These are phyloP conservation scores for Westerdykella ornata DNA, from an alignment of 2,329 filamentous ascomycete species.

Conservation along the genomic window DNA sequence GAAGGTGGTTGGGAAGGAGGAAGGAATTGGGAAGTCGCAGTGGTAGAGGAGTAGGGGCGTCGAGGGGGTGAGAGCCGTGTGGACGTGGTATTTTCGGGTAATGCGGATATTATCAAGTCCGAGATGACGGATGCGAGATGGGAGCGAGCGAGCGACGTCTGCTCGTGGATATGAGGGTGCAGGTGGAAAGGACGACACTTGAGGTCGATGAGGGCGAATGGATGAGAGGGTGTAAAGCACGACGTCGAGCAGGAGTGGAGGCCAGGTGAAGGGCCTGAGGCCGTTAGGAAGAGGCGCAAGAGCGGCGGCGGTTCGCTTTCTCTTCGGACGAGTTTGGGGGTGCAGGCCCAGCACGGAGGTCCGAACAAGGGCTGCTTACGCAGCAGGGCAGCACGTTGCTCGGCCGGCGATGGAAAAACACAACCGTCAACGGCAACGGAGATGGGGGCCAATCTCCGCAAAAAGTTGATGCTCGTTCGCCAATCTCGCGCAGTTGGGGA, in stretches of 20 bases:
- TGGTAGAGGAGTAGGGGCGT: constrained; percentile 6
- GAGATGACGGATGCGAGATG: background rate
- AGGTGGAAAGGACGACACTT: background rate
- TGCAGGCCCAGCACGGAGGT: too few species aligned
- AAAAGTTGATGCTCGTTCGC: too few species aligned
- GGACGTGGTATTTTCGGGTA: constrained; percentile 12
- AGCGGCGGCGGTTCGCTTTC: too few species aligned
- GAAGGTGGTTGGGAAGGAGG: constrained; percentile 3
- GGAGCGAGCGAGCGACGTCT: constrained; percentile 14
- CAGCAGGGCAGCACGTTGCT: too few species aligned
- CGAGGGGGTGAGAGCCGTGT: constrained; percentile 13
- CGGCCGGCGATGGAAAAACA: too few species aligned
- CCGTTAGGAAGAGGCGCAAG: too few species aligned
- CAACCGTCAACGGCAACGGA: too few species aligned
- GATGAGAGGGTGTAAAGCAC: constrained; percentile 5
- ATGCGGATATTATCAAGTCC: constrained; percentile 13
- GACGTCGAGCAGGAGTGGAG: too few species aligned
- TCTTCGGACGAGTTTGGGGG: background rate
- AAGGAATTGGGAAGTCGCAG: constrained; percentile 3
- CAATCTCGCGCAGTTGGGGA: too few species aligned
- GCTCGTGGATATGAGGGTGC: constrained; percentile 2
- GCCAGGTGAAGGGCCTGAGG: too few species aligned
- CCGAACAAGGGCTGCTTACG: too few species aligned
- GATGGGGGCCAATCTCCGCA: too few species aligned
- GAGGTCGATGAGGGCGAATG: background rate